Percentiles rank a stretch among this genome's conserved stretches.
These are phyloP conservation scores for Mrakiaceae sp. DNA, from an alignment of 1,284 basidiomycete species.

Conservation along the genomic window DNA sequence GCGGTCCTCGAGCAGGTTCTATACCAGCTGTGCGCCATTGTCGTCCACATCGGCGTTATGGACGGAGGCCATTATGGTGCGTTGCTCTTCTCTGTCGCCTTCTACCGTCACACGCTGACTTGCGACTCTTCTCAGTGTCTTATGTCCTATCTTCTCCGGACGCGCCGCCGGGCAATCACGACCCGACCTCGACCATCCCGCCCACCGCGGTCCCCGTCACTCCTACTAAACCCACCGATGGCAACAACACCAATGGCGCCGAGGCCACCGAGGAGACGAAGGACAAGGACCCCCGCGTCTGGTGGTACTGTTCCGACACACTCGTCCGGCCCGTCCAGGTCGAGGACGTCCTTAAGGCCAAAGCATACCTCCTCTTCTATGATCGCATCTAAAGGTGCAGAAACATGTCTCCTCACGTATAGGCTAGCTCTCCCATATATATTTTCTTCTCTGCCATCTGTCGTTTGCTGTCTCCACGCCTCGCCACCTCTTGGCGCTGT, in stretches of 20 bases:
- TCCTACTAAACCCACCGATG: neutral
- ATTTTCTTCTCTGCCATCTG: too few species aligned
- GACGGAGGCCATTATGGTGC: slow-evolving; percentile 77
- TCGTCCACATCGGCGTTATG: slow-evolving; percentile 85
- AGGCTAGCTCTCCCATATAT: too few species aligned
- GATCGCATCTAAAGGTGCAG: slow-evolving; percentile 43
- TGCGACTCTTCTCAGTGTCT: slow-evolving; percentile 9
- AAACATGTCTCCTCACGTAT: too few species aligned
- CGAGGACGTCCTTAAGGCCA: slow-evolving; percentile 77
- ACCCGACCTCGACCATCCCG: neutral
- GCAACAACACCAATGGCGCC: slow-evolving; percentile 11
- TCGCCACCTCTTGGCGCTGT: too few species aligned
- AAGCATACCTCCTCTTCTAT: slow-evolving; percentile 85
- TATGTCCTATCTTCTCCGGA: slow-evolving; percentile 14
- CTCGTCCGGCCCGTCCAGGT: slow-evolving; percentile 63
- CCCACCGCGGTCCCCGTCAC: slow-evolving; percentile 5
- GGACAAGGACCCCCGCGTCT: slow-evolving; percentile 46
- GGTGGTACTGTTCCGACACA: slow-evolving; percentile 77
- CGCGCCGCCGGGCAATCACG: slow-evolving; percentile 9
- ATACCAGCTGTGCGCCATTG: slow-evolving; percentile 47
- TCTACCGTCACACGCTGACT: neutral
- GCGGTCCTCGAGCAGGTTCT: slow-evolving; percentile 27
- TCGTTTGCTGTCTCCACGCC: too few species aligned
- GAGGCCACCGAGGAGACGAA: slow-evolving; percentile 14
- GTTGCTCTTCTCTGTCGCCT: slow-evolving; percentile 36